A percentile compares a stretch with the other conserved stretches of the same genome.
phyloP scores from a whole-genome alignment of 2,329 filamentous ascomycete genomes.

The Aspergillus costaricaensis region DNA sequence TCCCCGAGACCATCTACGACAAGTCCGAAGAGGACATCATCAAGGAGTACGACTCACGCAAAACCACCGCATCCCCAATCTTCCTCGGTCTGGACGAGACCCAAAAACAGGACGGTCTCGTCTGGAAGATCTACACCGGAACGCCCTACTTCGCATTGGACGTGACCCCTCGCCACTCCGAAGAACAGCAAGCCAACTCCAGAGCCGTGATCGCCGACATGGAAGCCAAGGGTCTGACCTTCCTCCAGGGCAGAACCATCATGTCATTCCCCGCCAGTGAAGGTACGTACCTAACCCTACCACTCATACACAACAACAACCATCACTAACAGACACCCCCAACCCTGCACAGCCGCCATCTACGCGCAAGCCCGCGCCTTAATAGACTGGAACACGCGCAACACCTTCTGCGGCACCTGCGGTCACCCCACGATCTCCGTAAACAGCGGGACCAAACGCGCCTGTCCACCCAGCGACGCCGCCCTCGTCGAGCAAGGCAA shows the following conservation, averaged over 20 bases:
- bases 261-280: slow-evolving; percentile 63
- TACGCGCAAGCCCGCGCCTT: slow-evolving; percentile 87
- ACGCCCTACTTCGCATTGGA: slow-evolving; percentile 88
- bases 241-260: slow-evolving; percentile 67
- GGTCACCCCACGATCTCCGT: slow-evolving; percentile 71
- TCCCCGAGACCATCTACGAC: slow-evolving; percentile 71
- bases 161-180: slow-evolving; percentile 69
- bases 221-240: slow-evolving; percentile 63
- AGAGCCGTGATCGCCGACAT: slow-evolving; percentile 61
- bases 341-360: slow-evolving; percentile 67
- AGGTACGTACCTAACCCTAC: slow-evolving; percentile 48
- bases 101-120: slow-evolving; percentile 43
- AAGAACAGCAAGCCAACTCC: slow-evolving; percentile 59
- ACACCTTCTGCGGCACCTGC: slow-evolving; percentile 88
- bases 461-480: slow-evolving; percentile 48
- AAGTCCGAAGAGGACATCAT: slow-evolving; percentile 72
- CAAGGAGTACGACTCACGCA: slow-evolving; percentile 70
- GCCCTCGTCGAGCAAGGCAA: slow-evolving; percentile 33
- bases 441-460: slow-evolving; percentile 49
- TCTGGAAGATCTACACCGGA: slow-evolving; percentile 67
- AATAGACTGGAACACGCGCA: slow-evolving; percentile 91
- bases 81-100: slow-evolving; percentile 82
- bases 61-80: slow-evolving; percentile 69
- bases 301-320: background rate
- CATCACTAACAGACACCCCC: background rate